Evolutionary conservation across 1,284 basidiomycete species (phyloP).

Genomic region (Afroboletus lepidellus): DNA sequence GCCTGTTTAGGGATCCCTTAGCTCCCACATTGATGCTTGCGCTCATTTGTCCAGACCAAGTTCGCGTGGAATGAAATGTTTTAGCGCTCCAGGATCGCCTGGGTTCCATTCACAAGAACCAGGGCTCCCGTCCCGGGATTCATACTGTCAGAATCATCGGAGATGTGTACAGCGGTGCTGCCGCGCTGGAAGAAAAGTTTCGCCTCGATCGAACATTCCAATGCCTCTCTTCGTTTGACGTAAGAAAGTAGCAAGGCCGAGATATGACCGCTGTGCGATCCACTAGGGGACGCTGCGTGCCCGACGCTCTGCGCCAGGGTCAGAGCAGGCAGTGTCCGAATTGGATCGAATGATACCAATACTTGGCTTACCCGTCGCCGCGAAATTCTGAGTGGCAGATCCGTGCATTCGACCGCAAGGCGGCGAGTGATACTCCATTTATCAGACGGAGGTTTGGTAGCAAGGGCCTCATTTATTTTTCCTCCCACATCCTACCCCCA

Average conservation of each 20-base stretch:
- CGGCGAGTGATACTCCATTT: background rate
- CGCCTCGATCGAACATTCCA: background rate
- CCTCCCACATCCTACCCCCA: background rate
- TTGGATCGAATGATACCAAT: background rate
- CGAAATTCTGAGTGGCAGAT: background rate
- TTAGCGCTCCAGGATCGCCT: background rate
- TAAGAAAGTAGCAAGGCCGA: slow-evolving; percentile 2
- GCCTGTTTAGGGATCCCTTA: background rate
- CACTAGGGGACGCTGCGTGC: slow-evolving; percentile 4
- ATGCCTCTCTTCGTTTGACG: background rate
- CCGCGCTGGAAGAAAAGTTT: background rate
- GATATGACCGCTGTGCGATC: background rate
- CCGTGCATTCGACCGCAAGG: background rate
- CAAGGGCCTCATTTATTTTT: background rate
- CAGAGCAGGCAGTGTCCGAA: background rate
- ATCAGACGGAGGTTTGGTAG: background rate
- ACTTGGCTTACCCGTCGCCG: no score
- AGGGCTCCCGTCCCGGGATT: background rate
- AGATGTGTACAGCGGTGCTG: background rate
- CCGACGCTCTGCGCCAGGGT: background rate
- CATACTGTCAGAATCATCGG: background rate
- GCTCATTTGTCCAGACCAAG: background rate
- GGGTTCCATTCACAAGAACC: background rate
- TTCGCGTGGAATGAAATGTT: background rate
- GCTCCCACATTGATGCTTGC: background rate